Conservation (phyloP, 352 stramenopile species). For the Phytopythium kandeliae region DNA sequence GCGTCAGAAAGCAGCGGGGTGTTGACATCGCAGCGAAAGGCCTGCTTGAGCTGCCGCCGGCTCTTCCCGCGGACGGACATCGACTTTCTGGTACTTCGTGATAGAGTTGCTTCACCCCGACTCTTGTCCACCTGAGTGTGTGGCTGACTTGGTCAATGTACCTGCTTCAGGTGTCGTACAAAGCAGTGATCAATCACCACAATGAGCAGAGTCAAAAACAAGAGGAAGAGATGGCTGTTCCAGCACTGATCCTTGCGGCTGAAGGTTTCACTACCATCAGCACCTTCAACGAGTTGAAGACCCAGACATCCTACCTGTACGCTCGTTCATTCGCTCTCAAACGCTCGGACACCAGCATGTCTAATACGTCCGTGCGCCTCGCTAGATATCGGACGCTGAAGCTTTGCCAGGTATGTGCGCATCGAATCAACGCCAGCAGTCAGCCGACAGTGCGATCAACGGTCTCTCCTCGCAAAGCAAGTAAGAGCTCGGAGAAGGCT, state of each 20-base stretch:
- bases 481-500: background rate
- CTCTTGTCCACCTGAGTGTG: background rate
- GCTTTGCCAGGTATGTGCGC: constrained; percentile 31
- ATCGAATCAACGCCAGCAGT: constrained; percentile 15
- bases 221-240: constrained; percentile 3
- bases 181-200: constrained; percentile 28
- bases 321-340: constrained; percentile 3
- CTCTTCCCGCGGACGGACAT: constrained; percentile 31
- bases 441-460: constrained; percentile 1
- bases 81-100: constrained; percentile 30
- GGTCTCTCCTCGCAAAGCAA: background rate
- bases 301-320: constrained; percentile 31
- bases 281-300: constrained; percentile 37
- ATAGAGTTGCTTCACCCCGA: background rate
- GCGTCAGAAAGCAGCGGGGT: background rate
- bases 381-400: constrained; percentile 40
- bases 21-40: constrained; percentile 23
- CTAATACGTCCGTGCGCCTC: background rate
- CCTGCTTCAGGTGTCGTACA: constrained; percentile 27
- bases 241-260: constrained; percentile 24
- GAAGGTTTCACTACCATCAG: constrained; percentile 24
- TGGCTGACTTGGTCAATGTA: background rate
- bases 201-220: constrained; percentile 8
- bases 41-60: constrained; percentile 33
- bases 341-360: background rate